Evolutionary conservation across 805 yeast species (phyloP).

Genomic region (Lipomyces sp.): DNA sequence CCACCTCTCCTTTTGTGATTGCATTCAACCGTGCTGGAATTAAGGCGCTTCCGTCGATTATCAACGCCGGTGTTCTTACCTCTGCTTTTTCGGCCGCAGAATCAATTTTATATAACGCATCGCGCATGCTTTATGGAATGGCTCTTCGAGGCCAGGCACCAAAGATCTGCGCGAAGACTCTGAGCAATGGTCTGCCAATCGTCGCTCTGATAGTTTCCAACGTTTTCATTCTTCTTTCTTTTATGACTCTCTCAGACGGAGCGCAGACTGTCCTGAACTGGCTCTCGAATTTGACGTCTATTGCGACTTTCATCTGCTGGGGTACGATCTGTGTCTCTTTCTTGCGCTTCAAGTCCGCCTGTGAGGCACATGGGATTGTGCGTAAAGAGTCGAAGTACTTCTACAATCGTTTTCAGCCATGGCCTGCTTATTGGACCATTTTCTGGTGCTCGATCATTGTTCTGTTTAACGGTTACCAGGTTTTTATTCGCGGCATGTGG

Average conservation of each 20-base stretch:
- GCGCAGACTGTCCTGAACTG: slow-evolving; percentile 66
- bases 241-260: slow-evolving; percentile 49
- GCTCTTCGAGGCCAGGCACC: slow-evolving; percentile 76
- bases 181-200: slow-evolving; percentile 67
- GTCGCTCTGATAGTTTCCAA: slow-evolving; percentile 51
- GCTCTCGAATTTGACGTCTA: slow-evolving; percentile 69
- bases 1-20: slow-evolving; percentile 76
- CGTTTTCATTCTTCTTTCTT: slow-evolving; percentile 44
- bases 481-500: slow-evolving; percentile 68
- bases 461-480: slow-evolving; percentile 64
- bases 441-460: slow-evolving; percentile 50
- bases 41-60: slow-evolving; percentile 66
- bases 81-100: slow-evolving; percentile 71
- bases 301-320: slow-evolving; percentile 64
- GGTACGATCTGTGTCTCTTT: slow-evolving; percentile 56
- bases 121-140: slow-evolving; percentile 61
- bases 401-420: slow-evolving; percentile 58
- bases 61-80: slow-evolving; percentile 71
- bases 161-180: slow-evolving; percentile 56
- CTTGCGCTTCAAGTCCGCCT: slow-evolving; percentile 59
- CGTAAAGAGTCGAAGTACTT: slow-evolving; percentile 48
- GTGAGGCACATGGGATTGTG: slow-evolving; percentile 51
- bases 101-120: slow-evolving; percentile 16
- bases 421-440: slow-evolving; percentile 50
- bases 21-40: slow-evolving; percentile 66